Conservation (phyloP, 345 rosid genomes). For the Aquilaria yunnanensis region DNA sequence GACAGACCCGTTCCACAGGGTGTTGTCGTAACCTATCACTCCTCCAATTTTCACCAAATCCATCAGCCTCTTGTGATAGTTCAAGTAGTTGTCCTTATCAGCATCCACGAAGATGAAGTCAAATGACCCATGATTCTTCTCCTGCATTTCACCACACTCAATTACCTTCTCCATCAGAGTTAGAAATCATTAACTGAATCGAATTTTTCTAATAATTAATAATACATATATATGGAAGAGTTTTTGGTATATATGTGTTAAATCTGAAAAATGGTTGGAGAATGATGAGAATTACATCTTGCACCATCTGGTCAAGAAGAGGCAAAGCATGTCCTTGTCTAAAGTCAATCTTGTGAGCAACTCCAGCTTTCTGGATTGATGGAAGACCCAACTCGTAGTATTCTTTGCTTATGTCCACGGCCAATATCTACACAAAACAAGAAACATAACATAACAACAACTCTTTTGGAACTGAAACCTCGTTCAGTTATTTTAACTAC, state of each 20-base stretch:
- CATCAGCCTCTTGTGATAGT: conserved; percentile 75
- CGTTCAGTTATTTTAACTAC: background rate
- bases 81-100: conserved; percentile 86
- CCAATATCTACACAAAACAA: conserved; percentile 49
- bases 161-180: conserved; percentile 17
- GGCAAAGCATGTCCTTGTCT: too few relatives aligned
- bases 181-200: background rate
- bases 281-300: too few relatives aligned
- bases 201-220: too few relatives aligned
- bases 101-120: conserved; percentile 34
- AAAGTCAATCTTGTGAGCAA: too few relatives aligned
- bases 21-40: conserved; percentile 31
- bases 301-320: too few relatives aligned
- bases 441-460: too few relatives aligned
- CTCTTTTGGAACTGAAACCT: conserved; percentile 1
- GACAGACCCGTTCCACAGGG: conserved; percentile 59
- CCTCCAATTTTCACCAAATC: conserved; percentile 60
- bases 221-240: too few relatives aligned
- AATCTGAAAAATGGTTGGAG: too few relatives aligned
- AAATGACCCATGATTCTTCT: conserved; percentile 57
- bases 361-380: conserved; percentile 33
- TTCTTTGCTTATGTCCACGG: conserved; percentile 84
- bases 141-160: conserved; percentile 28
- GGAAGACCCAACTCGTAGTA: conserved; percentile 85
- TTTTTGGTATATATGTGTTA: too few relatives aligned